Conservation (phyloP, 768 basidiomycete genomes). For the Xerocomus potaroensis region DNA sequence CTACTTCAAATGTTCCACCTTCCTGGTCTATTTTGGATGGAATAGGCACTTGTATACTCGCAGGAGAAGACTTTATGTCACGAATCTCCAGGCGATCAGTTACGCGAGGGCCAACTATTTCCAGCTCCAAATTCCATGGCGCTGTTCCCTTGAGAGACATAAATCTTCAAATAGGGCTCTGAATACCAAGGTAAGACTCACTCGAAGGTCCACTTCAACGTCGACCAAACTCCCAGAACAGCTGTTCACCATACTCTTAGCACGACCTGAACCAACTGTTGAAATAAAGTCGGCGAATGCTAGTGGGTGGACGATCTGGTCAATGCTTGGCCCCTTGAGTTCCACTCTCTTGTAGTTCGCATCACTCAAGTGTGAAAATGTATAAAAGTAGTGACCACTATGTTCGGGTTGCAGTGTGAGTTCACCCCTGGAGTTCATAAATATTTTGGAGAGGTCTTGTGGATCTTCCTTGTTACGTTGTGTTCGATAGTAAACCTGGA, state of each 20-base stretch:
- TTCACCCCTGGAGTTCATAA: constrained; percentile 71
- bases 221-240: constrained; percentile 76
- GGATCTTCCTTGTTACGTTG: constrained; percentile 67
- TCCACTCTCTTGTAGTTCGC: constrained; percentile 75
- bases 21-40: constrained; percentile 60
- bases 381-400: constrained; percentile 87
- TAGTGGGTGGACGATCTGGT: constrained; percentile 86
- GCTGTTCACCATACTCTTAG: constrained; percentile 59
- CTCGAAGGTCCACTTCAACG: constrained; percentile 77
- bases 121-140: constrained; percentile 85
- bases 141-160: constrained; percentile 74
- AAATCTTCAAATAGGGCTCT: constrained; percentile 1
- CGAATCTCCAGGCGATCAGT: constrained; percentile 55
- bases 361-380: constrained; percentile 76
- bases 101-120: constrained; percentile 69
- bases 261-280: constrained; percentile 35
- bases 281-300: constrained; percentile 73
- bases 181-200: constrained; percentile 31
- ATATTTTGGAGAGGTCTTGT: constrained; percentile 54
- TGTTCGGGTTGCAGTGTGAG: constrained; percentile 81
- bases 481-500: constrained; percentile 74
- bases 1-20: constrained; percentile 77
- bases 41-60: constrained; percentile 61
- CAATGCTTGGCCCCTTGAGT: constrained; percentile 71
- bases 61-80: constrained; percentile 51